Conservation (phyloP, 1,139 yeast species). For the Suhomyces terraborum region DNA sequence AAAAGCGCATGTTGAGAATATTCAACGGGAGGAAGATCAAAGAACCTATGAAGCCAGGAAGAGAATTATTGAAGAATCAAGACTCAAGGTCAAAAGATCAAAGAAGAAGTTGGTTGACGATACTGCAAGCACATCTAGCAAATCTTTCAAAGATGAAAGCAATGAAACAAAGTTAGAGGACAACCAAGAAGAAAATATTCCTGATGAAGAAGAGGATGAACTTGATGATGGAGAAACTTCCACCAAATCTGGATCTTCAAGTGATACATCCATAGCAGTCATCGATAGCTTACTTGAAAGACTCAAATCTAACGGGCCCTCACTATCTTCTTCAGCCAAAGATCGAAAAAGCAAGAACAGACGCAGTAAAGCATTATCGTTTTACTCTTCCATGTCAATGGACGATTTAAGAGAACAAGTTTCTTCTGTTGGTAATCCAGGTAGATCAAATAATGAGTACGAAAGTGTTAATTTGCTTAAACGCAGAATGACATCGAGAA, state of each 20-base stretch:
- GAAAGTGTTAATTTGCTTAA: constrained; percentile 44
- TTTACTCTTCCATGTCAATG: constrained; percentile 33
- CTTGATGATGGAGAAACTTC: constrained; percentile 13
- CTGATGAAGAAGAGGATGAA: constrained; percentile 13
- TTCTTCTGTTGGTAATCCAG: constrained; percentile 1
- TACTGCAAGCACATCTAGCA: neutral
- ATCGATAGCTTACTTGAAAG: constrained; percentile 44
- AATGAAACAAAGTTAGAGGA: constrained; percentile 11
- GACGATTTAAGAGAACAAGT: constrained; percentile 26
- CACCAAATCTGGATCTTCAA: constrained; percentile 18
- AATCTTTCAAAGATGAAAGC: constrained; percentile 11
- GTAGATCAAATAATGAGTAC: constrained; percentile 26
- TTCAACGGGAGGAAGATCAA: constrained; percentile 51
- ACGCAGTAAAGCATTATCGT: constrained; percentile 39
- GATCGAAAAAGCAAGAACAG: constrained; percentile 28
- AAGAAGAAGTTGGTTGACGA: constrained; percentile 7
- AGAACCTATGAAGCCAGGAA: constrained; percentile 42
- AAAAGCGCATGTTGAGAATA: constrained; percentile 48
- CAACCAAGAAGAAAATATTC: constrained; percentile 13
- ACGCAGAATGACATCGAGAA: constrained; percentile 42
- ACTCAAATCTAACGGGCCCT: constrained; percentile 36
- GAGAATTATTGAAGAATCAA: constrained; percentile 34
- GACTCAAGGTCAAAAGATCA: constrained; percentile 14
- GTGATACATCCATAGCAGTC: constrained; percentile 28
- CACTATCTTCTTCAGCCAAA: constrained; percentile 22